A percentile compares a stretch with the other conserved stretches of the same genome.
Evolutionary conservation across 179 eudicot species (phyloP).

Genomic region (Silene coronaria): DNA sequence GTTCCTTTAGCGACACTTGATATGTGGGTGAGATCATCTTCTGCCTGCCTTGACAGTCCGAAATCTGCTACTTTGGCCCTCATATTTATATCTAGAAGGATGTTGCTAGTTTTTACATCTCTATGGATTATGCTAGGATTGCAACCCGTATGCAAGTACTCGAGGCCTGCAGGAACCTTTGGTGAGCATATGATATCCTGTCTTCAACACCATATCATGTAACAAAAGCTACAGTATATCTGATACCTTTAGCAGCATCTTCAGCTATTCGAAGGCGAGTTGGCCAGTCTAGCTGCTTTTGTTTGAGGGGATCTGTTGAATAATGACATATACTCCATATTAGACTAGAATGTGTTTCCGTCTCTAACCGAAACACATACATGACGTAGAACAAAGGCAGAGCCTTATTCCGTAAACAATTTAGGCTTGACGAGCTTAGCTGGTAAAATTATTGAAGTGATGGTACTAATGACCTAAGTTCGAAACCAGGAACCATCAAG

Average conservation of each 20-base stretch:
- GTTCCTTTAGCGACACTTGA: conserved; percentile 95
- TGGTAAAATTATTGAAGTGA: too few species aligned
- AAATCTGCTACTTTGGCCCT: conserved; percentile 96
- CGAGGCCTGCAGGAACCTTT: conserved; percentile 51
- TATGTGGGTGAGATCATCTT: conserved; percentile 81
- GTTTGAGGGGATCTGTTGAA: conserved; percentile 53
- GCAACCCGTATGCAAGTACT: conserved; percentile 96
- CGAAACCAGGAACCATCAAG: too few species aligned
- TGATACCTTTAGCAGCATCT: conserved; percentile 97
- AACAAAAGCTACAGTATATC: not conserved
- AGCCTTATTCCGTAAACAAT: too few species aligned
- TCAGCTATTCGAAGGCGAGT: conserved; percentile 86
- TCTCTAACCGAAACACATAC: not conserved
- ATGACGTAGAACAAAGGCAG: not conserved
- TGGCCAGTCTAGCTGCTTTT: conserved; percentile 71
- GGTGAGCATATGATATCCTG: not conserved
- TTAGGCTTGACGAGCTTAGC: too few species aligned
- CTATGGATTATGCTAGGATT: conserved; percentile 92
- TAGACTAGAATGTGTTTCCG: too few species aligned
- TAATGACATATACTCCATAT: too few species aligned
- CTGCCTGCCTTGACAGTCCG: conserved; percentile 87
- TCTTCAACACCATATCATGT: not conserved
- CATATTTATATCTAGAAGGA: conserved; percentile 90
- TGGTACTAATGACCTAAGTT: too few species aligned
- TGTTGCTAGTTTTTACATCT: conserved; percentile 96